Evolutionary conservation across 495 filamentous ascomycete species (phyloP).

Genomic region (Podospora tetraspora): DNA sequence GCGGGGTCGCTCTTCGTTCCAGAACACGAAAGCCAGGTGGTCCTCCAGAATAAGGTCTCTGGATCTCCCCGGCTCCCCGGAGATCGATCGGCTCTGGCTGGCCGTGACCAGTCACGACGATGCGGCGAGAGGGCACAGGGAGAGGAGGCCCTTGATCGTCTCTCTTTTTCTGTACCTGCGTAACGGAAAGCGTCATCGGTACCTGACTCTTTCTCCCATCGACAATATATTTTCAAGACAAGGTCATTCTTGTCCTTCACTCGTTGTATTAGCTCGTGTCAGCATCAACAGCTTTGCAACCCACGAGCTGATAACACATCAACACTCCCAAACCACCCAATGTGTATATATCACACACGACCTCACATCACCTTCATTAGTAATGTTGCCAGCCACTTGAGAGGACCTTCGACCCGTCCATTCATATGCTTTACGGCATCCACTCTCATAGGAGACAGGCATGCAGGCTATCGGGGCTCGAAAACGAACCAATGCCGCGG

Average conservation of each 20-base stretch:
- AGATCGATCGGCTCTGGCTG: background rate
- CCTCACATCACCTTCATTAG: background rate
- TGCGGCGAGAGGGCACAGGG: background rate
- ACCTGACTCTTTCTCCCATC: background rate
- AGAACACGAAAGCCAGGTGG: background rate
- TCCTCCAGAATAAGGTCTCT: background rate
- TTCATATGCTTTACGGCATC: background rate
- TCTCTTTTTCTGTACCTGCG: background rate
- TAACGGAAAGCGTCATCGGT: background rate
- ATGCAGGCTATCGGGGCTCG: background rate
- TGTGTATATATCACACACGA: too few relatives aligned
- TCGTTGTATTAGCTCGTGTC: background rate
- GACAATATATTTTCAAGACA: background rate
- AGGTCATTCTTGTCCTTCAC: background rate
- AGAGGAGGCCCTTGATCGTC: background rate
- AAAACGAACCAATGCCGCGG: background rate
- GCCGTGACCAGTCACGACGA: background rate
- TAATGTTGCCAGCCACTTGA: background rate
- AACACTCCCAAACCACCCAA: background rate
- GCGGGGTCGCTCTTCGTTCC: background rate
- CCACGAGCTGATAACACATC: background rate
- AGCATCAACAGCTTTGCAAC: too few relatives aligned
- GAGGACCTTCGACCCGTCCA: background rate
- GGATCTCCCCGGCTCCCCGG: background rate
- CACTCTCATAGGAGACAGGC: background rate